Percentiles rank a stretch among this genome's conserved stretches.
These are phyloP conservation scores for Acephala macrosclerotiorum DNA, from an alignment of 2,329 filamentous ascomycete genomes.

Conservation along the genomic window DNA sequence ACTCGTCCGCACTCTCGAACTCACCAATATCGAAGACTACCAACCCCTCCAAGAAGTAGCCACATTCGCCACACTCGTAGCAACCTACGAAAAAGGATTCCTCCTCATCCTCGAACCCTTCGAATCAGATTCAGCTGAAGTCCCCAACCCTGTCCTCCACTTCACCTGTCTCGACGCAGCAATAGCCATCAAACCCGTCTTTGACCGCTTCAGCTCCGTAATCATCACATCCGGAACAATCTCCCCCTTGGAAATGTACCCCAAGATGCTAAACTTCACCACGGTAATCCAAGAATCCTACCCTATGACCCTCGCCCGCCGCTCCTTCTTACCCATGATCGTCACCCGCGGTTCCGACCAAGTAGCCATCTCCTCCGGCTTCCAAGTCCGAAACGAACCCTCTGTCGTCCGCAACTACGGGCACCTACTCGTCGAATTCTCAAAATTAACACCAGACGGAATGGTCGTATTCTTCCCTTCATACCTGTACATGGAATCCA, in stretches of 20 bases:
- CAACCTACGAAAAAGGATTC: constrained; percentile 97
- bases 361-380: constrained; percentile 89
- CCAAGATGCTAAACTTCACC: constrained; percentile 94
- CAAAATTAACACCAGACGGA: constrained; percentile 93
- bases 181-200: constrained; percentile 97
- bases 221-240: constrained; percentile 99
- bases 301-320: constrained; percentile 90
- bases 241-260: constrained; percentile 97
- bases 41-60: constrained; percentile 97
- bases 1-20: constrained; percentile 90
- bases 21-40: constrained; percentile 98
- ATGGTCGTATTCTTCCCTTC: constrained; percentile 99
- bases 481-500: constrained; percentile 98
- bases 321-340: constrained; percentile 98
- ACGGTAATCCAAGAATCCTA: constrained; percentile 97
- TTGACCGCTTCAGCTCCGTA: constrained; percentile 96
- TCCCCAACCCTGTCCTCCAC: constrained; percentile 95
- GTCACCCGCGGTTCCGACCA: constrained; percentile 96
- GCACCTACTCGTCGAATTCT: constrained; percentile 90
- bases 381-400: constrained; percentile 94
- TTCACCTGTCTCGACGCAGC: constrained; percentile 97
- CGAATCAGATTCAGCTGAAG: constrained; percentile 92
- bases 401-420: constrained; percentile 98
- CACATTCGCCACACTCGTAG: constrained; percentile 93
- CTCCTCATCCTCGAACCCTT: constrained; percentile 96